phyloP scores from a whole-genome alignment of 768 basidiomycete genomes.

The Boletus coccyginus region DNA sequence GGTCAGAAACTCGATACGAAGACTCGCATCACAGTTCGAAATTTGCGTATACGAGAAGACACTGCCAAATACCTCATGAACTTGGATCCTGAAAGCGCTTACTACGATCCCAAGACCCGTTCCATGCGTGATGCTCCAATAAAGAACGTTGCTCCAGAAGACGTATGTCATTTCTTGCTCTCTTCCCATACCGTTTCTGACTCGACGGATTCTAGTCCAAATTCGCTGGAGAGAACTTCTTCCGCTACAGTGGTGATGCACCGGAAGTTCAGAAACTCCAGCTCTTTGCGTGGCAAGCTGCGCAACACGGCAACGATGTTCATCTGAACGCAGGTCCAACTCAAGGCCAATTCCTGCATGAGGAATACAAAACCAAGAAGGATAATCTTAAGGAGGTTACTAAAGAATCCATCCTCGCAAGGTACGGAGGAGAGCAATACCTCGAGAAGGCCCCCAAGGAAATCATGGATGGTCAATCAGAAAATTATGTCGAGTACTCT shows the following conservation, averaged over 20 bases:
- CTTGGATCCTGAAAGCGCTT: constrained; percentile 90
- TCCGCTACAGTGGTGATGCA: constrained; percentile 90
- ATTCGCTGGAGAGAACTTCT: constrained; percentile 97
- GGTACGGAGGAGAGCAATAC: constrained; percentile 94
- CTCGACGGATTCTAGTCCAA: constrained; percentile 49
- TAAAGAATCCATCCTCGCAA: constrained; percentile 85
- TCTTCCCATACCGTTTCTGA: not conserved
- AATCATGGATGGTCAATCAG: constrained; percentile 91
- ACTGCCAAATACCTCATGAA: constrained; percentile 99
- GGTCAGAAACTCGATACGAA: constrained; percentile 98
- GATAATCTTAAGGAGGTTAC: constrained; percentile 85
- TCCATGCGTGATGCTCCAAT: constrained; percentile 98
- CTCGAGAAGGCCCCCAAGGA: constrained; percentile 88
- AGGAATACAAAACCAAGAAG: constrained; percentile 90
- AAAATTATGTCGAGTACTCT: constrained; percentile 97
- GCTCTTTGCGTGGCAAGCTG: constrained; percentile 96
- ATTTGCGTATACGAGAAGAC: constrained; percentile 97
- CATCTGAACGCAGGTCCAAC: constrained; percentile 97
- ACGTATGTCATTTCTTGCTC: constrained; percentile 50
- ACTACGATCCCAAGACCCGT: constrained; percentile 99
- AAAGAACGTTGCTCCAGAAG: constrained; percentile 75
- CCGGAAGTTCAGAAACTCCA: constrained; percentile 88
- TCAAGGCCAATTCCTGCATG: constrained; percentile 87
- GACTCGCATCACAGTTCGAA: constrained; percentile 96
- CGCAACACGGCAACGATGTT: constrained; percentile 89